Evolutionary conservation across 108 stramenopile genomes (phyloP).

Genomic region (Schizochytrium sp.): DNA sequence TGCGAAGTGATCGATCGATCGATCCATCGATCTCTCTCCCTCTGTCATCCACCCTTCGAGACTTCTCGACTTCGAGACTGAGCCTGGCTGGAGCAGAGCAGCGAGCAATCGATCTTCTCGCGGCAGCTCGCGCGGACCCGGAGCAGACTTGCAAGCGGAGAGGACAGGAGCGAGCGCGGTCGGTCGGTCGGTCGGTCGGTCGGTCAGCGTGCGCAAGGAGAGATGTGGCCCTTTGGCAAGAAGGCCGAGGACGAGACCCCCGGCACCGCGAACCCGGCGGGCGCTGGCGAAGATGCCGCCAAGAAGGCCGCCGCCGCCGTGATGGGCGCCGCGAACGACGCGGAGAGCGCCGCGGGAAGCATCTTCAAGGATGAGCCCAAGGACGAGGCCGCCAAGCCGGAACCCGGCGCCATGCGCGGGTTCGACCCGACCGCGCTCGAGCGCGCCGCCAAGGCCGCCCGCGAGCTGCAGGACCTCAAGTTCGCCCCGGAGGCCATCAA

Average conservation of each 20-base stretch:
- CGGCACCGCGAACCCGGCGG: neutral
- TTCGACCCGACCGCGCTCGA: neutral
- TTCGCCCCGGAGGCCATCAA: neutral
- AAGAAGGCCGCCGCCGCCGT: neutral
- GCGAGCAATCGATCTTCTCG: too few relatives aligned
- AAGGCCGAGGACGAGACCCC: neutral
- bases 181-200: too few relatives aligned
- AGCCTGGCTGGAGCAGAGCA: too few relatives aligned
- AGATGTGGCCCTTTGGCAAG: constrained; percentile 12
- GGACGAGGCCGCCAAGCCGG: constrained; percentile 15
- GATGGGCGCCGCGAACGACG: neutral
- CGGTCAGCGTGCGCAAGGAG: too few relatives aligned
- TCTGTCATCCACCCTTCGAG: too few relatives aligned
- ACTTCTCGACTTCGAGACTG: too few relatives aligned
- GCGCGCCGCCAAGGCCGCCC: neutral
- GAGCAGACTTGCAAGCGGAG: too few relatives aligned
- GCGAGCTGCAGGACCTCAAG: constrained; percentile 1
- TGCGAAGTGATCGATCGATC: too few relatives aligned
- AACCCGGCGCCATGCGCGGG: neutral
- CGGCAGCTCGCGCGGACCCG: too few relatives aligned
- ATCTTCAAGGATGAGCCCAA: neutral
- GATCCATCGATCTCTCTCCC: too few relatives aligned
- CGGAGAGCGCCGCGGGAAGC: neutral
- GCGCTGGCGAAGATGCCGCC: neutral
- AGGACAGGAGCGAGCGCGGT: too few relatives aligned